phyloP scores from a whole-genome alignment of 495 filamentous ascomycete species.

The Talaromyces proteolyticus region DNA sequence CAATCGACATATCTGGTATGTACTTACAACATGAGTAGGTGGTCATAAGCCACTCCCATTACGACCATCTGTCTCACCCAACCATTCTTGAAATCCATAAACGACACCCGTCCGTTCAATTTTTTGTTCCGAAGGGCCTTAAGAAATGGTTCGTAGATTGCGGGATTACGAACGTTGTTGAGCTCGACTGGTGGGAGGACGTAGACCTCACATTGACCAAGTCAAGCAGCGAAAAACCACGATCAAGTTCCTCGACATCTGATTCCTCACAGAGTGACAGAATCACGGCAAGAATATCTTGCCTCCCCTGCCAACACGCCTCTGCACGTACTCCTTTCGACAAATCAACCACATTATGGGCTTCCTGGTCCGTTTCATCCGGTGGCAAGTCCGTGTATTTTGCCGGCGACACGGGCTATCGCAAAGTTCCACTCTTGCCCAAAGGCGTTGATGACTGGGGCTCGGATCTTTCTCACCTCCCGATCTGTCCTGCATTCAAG shows the following conservation, averaged over 20 bases:
- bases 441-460: conserved; percentile 67
- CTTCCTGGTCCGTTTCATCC: conserved; percentile 64
- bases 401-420: conserved; percentile 78
- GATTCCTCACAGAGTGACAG: conserved; percentile 15
- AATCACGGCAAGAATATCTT: conserved; percentile 61
- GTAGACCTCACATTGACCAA: conserved; percentile 51
- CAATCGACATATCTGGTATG: neutral
- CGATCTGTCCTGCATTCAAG: conserved; percentile 79
- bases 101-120: conserved; percentile 61
- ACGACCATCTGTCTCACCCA: conserved; percentile 71
- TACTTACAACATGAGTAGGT: conserved; percentile 18
- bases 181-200: conserved; percentile 84
- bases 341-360: conserved; percentile 64
- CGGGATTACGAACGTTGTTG: conserved; percentile 60
- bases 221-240: conserved; percentile 8
- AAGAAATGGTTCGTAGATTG: conserved; percentile 64
- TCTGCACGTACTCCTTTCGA: conserved; percentile 57
- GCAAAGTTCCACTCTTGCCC: conserved; percentile 66
- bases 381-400: conserved; percentile 71
- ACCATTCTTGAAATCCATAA: conserved; percentile 57
- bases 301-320: conserved; percentile 72
- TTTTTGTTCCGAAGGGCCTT: conserved; percentile 70
- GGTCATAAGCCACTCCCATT: conserved; percentile 75
- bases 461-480: conserved; percentile 58
- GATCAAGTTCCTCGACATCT: conserved; percentile 6